These are phyloP conservation scores for Starmerella bacillaris DNA, from an alignment of 805 yeast genomes.

Conservation along the genomic window DNA sequence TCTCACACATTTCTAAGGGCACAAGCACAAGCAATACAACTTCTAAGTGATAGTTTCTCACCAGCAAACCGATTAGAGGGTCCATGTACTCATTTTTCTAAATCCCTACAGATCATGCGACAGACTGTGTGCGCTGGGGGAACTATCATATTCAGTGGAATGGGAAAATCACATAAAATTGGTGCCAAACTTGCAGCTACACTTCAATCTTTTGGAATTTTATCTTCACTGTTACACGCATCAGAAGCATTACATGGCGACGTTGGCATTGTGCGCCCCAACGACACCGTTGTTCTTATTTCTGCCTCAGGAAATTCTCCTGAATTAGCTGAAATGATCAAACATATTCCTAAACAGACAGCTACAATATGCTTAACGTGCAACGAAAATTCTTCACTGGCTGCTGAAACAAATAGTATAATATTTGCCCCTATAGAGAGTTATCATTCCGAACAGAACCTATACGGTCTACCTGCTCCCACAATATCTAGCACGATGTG, in stretches of 20 bases:
- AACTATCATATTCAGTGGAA: constrained; percentile 60
- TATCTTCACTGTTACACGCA: constrained; percentile 55
- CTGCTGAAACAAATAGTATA: constrained; percentile 35
- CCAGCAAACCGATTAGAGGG: constrained; percentile 2
- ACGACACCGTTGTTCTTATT: constrained; percentile 44
- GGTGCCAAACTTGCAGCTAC: constrained; percentile 69
- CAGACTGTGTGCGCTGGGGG: constrained; percentile 34
- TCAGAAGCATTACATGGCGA: constrained; percentile 85
- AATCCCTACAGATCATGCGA: constrained; percentile 22
- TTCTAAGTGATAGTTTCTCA: constrained; percentile 18
- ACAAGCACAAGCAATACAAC: constrained; percentile 25
- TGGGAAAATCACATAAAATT: constrained; percentile 70
- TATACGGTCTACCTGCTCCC: constrained; percentile 76
- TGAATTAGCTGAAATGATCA: constrained; percentile 41
- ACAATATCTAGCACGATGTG: constrained; percentile 68
- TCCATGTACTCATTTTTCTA: constrained; percentile 19
- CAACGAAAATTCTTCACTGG: constrained; percentile 35
- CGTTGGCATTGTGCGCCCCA: constrained; percentile 45
- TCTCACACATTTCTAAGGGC: constrained; percentile 21
- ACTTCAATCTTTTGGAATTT: constrained; percentile 57
- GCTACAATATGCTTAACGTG: constrained; percentile 52
- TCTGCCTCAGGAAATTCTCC: constrained; percentile 74
- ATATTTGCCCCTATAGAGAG: constrained; percentile 46
- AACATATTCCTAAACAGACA: constrained; percentile 36
- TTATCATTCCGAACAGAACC: constrained; percentile 37